phyloP scores from a whole-genome alignment of 106 monocot species.

The Acanthochlamys bracteata region DNA sequence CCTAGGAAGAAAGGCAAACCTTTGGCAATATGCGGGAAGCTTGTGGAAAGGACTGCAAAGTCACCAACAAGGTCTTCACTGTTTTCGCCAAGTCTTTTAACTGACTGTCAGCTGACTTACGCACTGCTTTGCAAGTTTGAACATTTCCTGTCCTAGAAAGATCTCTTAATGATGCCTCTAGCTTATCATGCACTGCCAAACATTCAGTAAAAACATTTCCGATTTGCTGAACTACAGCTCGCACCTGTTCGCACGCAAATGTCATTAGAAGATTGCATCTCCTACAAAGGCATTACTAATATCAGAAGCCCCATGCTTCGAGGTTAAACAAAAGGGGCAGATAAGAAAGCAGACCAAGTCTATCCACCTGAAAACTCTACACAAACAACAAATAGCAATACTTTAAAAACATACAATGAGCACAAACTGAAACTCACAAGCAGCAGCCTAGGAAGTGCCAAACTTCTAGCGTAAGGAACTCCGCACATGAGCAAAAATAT shows the following conservation, averaged over 20 bases:
- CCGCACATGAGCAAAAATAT: too few species aligned
- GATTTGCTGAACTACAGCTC: slow-evolving; percentile 58
- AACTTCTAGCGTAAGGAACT: too few species aligned
- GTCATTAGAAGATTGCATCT: background rate
- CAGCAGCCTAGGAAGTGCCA: too few species aligned
- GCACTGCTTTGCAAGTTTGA: slow-evolving; percentile 72
- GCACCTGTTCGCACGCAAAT: slow-evolving; percentile 40
- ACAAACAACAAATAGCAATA: too few species aligned
- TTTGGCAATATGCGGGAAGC: slow-evolving; percentile 82
- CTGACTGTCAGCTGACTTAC: slow-evolving; percentile 64
- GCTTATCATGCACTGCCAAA: slow-evolving; percentile 71
- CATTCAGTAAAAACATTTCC: slow-evolving; percentile 52
- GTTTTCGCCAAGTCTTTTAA: slow-evolving; percentile 84
- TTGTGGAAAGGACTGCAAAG: slow-evolving; percentile 75
- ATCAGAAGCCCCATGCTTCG: background rate
- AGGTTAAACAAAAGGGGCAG: background rate
- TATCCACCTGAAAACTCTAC: too few species aligned
- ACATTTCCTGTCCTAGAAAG: slow-evolving; percentile 83
- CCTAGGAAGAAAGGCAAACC: slow-evolving; percentile 34
- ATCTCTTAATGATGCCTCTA: slow-evolving; percentile 75
- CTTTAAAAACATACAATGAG: too few species aligned
- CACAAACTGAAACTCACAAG: too few species aligned
- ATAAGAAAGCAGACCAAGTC: too few species aligned
- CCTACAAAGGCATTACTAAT: too few species aligned
- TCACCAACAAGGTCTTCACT: slow-evolving; percentile 51